Base-by-base conservation (phyloP, 192 early-diverging fungal species). In the Chytriomyces sp. region DNA sequence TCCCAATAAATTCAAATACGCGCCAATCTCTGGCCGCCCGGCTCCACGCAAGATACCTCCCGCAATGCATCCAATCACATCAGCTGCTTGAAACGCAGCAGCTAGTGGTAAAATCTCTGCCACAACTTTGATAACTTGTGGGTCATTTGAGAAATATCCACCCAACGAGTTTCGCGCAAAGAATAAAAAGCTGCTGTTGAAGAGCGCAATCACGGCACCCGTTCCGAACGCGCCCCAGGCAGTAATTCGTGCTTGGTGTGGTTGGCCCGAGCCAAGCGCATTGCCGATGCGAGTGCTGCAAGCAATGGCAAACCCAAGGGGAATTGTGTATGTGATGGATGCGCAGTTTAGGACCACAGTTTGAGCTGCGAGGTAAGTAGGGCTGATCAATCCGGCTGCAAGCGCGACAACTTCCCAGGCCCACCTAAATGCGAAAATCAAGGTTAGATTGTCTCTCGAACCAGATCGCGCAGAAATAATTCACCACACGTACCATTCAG, bases 321-420 rank as follows among this genome's bases (percentile, higher is more conserved):
- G 94, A 18, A 94, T 86, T 11, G 91, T 91, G 69, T 93, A 93
- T 6, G 91, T 79, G 48, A 93, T 75, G 65, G 87, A 83, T 6
- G 90, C 86, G 28, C 91, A 92, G 16, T 93, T 94, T 46, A 96
- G 84, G 47, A 83, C 85, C 53, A 91, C 89, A 24, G 86, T 83
- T 72, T 98, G 97, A 23, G 93, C 90, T 9, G 96, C 96, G 50
- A 98, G 82, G 43, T 83, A 81, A n/a, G 84, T 72, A 5, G 88
- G 88, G 11, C 95, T 94, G 5, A 98, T 80, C 65, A 90, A 86
- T 18, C 94, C 91, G 16, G 94, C 93, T 7, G 80, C 80, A 6
- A 87, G 75, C 1, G 86, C 82, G n/a, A 78, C 48, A 45, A 81
- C 59, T 61, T 87, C 84, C 76, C 85, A 87, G 0, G 83, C 81